A percentile compares a stretch with the other conserved stretches of the same genome.
Evolutionary conservation across 192 early-diverging fungal genomes (phyloP).

Genomic region (Phlyctochytrium bullatum): DNA sequence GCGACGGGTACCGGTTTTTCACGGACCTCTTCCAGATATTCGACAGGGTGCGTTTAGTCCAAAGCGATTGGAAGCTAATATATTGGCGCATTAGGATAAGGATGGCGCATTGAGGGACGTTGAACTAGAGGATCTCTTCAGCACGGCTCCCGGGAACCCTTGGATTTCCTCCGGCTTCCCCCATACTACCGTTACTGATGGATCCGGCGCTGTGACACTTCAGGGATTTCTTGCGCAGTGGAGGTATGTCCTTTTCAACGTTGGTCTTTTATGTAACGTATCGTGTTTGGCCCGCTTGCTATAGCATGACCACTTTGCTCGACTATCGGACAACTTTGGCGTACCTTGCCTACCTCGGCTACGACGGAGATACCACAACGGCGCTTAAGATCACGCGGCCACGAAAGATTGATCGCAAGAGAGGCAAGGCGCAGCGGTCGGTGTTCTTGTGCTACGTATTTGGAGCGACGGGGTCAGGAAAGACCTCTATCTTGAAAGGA

Average conservation of each 20-base stretch:
- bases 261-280: too few relatives aligned
- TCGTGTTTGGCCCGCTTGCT: not conserved
- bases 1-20: slow-evolving; percentile 92
- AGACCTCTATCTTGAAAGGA: slow-evolving; percentile 82
- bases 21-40: slow-evolving; percentile 90
- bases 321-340: slow-evolving; percentile 86
- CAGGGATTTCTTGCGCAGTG: slow-evolving; percentile 99
- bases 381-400: slow-evolving; percentile 80
- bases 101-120: slow-evolving; percentile 87
- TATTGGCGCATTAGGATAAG: slow-evolving; percentile 71
- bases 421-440: slow-evolving; percentile 81
- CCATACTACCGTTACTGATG: slow-evolving; percentile 84
- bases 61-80: not conserved
- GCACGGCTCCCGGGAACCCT: slow-evolving; percentile 88
- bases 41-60: slow-evolving; percentile 64
- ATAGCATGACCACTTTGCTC: slow-evolving; percentile 92
- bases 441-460: slow-evolving; percentile 95
- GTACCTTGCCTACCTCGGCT: slow-evolving; percentile 97
- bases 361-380: slow-evolving; percentile 80
- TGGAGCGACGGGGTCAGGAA: slow-evolving; percentile 89
- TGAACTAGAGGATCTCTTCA: slow-evolving; percentile 86
- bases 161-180: slow-evolving; percentile 87
- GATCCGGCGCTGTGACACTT: slow-evolving; percentile 84
- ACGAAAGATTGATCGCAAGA: slow-evolving; percentile 68
- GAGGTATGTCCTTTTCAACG: slow-evolving; percentile 57